Base-by-base conservation (phyloP, 192 early-diverging fungal species). In the Coemansia sp. region DNA sequence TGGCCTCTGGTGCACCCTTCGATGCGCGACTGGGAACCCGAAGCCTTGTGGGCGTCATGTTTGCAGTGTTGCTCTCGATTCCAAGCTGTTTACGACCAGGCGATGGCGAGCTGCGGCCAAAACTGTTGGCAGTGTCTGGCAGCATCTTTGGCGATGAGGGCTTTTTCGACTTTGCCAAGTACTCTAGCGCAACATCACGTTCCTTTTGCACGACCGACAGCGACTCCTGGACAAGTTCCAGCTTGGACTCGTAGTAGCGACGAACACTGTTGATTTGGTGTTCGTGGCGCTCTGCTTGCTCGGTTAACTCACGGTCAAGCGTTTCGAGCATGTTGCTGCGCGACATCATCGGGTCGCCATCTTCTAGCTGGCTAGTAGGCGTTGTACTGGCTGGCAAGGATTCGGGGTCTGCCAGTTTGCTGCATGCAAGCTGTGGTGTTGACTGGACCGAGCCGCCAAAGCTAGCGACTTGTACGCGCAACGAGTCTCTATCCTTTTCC, bases 231-330 rank as follows among this genome's bases (percentile, higher is more conserved):
- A 71, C 35, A 23, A 82, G 79, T 59, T 82, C 79, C 1, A 82
- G 64, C 58, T 76, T 76, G 12, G 74, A 73, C 59, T 72, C 74
- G 62, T 76, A 82, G 46, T 82, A 74, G 6, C 74, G 67, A 14
- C 79, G 79, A 60, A 82, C 79, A 34, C 74, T 76, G 64, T 43
- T 70, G 20, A 82, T 82, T 58, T 82, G 79, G 14, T 82, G 67
- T 64, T 82, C 79, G 55, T 82, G 79, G 49, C 79, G 73, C 62
- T 75, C 70, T 20, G 79, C 79, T 56, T 82, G 79, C 56, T 76
- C 74, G 18, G 74, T 72, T 24, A 82, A 71, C 68, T 82, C 79
- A 12, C 71, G 74, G 41, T 82, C 74, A 21, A 82, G 72, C 11
- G 79, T 82, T 18, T 69, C 67, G 5, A 81, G 66, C 53, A 81